Conservation (phyloP, 2,329 filamentous ascomycete species). For the Ophiocordyceps camponoti-saundersi region DNA sequence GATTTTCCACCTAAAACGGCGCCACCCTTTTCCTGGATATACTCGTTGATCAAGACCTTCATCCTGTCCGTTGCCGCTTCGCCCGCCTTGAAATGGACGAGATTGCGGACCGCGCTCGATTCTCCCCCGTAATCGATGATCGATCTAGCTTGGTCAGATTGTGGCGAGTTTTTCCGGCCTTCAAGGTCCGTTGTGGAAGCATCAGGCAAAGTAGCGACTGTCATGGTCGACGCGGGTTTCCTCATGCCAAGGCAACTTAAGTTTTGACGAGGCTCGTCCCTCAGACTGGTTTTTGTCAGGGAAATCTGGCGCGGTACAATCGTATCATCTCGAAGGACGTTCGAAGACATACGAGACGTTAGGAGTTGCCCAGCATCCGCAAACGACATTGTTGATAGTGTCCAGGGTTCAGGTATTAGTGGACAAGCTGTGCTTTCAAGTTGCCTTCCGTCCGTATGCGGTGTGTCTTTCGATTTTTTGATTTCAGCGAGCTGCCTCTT, state of each 20-base stretch:
- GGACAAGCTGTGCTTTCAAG: not conserved
- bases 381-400: not conserved
- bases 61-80: conserved; percentile 5
- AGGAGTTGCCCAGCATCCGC: not conserved
- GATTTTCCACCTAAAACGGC: conserved; percentile 33
- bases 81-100: not conserved
- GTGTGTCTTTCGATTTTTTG: not conserved
- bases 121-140: not conserved
- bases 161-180: not conserved
- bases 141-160: not conserved
- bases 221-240: not conserved
- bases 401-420: not conserved
- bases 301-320: not conserved
- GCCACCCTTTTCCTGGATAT: conserved; percentile 18
- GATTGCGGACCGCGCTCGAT: not conserved
- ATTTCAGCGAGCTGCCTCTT: not conserved
- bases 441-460: not conserved
- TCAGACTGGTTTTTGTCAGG: not conserved
- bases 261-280: not conserved
- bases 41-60: conserved; percentile 10
- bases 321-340: not conserved
- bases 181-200: not conserved
- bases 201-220: not conserved
- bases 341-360: not conserved
- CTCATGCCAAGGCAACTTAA: not conserved